Conservation (phyloP, 371 early-diverging fungal genomes). For the Catenaria anguillulae region DNA sequence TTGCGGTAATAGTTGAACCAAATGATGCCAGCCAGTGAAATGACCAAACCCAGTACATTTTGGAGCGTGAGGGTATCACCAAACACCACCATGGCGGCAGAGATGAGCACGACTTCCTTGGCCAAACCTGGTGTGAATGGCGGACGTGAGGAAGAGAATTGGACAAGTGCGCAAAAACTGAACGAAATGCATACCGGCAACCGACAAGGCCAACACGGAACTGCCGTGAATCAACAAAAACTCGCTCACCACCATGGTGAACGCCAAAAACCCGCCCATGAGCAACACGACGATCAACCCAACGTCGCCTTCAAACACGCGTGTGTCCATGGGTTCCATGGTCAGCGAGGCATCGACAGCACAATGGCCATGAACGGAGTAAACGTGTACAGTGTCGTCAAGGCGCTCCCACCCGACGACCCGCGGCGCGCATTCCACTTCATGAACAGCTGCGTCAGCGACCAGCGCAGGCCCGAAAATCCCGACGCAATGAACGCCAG, state of each 20-base stretch:
- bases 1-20: conserved; percentile 4
- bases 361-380: background rate
- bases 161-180: background rate
- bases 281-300: background rate
- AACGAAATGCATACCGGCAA: background rate
- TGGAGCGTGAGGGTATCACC: background rate
- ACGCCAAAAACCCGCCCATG: background rate
- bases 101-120: conserved; percentile 4
- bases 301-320: background rate
- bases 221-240: background rate
- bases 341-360: background rate
- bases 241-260: conserved; percentile 1
- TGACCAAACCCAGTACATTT: conserved; percentile 1
- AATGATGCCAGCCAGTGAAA: background rate
- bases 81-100: conserved; percentile 3
- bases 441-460: background rate
- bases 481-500: background rate
- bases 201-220: background rate
- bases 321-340: background rate
- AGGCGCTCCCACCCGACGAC: background rate
- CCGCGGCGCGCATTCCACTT: background rate
- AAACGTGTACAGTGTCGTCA: background rate
- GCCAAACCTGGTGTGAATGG: background rate
- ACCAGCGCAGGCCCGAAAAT: background rate
- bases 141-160: background rate